A percentile compares a stretch with the other conserved stretches of the same genome.
These are phyloP conservation scores for Lycium barbarum DNA, from an alignment of 257 asterid species.

Conservation along the genomic window DNA sequence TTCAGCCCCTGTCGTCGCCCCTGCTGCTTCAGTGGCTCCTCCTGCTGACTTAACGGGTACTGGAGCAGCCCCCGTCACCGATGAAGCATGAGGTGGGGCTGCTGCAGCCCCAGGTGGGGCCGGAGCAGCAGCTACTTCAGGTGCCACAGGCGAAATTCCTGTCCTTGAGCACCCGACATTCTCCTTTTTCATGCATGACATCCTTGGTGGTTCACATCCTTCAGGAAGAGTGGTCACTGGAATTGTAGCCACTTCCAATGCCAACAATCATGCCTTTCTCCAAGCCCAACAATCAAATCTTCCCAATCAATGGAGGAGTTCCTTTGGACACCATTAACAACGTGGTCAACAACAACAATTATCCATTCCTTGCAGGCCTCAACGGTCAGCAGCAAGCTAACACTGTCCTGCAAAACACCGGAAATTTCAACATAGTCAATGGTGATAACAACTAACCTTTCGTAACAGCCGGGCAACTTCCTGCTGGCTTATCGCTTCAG, in stretches of 20 bases:
- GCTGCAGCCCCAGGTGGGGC: background rate
- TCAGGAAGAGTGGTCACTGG: constrained; percentile 90
- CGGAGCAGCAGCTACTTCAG: constrained; percentile 28
- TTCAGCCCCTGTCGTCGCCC: constrained; percentile 21
- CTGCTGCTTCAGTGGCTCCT: constrained; percentile 28
- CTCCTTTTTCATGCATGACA: constrained; percentile 83
- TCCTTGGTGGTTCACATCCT: constrained; percentile 83
- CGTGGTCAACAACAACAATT: constrained; percentile 75
- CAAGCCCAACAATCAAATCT: constrained; percentile 66
- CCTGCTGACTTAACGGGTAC: constrained; percentile 40
- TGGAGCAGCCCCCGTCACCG: constrained; percentile 34
- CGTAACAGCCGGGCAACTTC: constrained; percentile 85
- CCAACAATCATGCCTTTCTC: constrained; percentile 86
- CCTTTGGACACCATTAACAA: constrained; percentile 81
- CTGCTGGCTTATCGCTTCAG: constrained; percentile 72
- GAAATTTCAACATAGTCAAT: constrained; percentile 47
- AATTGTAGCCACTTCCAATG: constrained; percentile 66
- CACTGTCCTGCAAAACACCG: constrained; percentile 61
- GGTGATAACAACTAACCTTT: constrained; percentile 64
- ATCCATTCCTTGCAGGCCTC: constrained; percentile 80
- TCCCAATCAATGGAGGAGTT: constrained; percentile 88
- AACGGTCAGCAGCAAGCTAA: constrained; percentile 63
- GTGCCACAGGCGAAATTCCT: constrained; percentile 31
- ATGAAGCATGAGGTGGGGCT: constrained; percentile 32
- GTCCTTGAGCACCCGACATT: constrained; percentile 46